A percentile compares a stretch with the other conserved stretches of the same genome.
Conservation (phyloP, 805 yeast species). For the Suhomyces faveliae region DNA sequence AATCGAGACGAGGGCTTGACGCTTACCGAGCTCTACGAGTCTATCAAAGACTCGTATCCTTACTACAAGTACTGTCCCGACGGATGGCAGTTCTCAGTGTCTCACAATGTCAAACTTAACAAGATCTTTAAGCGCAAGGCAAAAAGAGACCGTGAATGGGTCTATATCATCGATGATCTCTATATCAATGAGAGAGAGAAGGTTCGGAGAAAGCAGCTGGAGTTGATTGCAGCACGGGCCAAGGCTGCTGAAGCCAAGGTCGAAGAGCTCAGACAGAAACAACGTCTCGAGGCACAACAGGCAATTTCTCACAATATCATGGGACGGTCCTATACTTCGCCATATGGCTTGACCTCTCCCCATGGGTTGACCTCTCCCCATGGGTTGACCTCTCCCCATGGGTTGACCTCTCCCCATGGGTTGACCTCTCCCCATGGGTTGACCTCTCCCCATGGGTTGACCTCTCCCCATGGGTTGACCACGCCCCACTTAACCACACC, state of each 20-base stretch:
- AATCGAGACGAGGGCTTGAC: slow-evolving; percentile 68
- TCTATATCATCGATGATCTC: slow-evolving; percentile 89
- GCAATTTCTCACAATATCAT: slow-evolving; percentile 21
- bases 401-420: too few species aligned
- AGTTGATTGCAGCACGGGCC: slow-evolving; percentile 59
- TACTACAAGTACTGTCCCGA: slow-evolving; percentile 91
- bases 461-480: too few species aligned
- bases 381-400: too few species aligned
- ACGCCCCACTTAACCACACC: too few species aligned
- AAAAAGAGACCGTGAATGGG: slow-evolving; percentile 89
- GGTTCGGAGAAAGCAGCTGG: slow-evolving; percentile 56
- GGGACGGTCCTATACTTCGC: slow-evolving; percentile 24
- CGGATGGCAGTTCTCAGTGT: slow-evolving; percentile 95
- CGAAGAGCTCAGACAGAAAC: slow-evolving; percentile 51
- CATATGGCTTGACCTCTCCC: slow-evolving; percentile 21
- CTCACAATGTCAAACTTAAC: slow-evolving; percentile 84
- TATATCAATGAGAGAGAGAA: slow-evolving; percentile 80
- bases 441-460: too few species aligned
- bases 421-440: too few species aligned
- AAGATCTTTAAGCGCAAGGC: slow-evolving; percentile 74
- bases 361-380: too few species aligned
- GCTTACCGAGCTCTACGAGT: slow-evolving; percentile 69
- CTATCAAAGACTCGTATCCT: slow-evolving; percentile 84
- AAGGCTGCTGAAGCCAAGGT: slow-evolving; percentile 53
- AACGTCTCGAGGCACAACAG: slow-evolving; percentile 33